These are phyloP conservation scores for Cyathus striatus DNA, from an alignment of 768 basidiomycete genomes.

Conservation along the genomic window DNA sequence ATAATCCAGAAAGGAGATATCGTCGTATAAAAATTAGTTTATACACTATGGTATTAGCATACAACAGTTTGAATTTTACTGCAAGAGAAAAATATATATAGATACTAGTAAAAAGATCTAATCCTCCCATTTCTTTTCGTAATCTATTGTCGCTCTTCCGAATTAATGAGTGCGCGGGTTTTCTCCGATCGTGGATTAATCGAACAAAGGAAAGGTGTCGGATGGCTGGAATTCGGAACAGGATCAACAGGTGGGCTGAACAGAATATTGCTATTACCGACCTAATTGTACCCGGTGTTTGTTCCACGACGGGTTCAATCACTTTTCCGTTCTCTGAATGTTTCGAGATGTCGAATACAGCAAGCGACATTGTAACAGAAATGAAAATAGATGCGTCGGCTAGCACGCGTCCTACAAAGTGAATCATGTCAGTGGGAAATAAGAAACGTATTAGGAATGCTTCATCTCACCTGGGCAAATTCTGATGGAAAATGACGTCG, in stretches of 20 bases:
- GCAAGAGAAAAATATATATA: too few species aligned
- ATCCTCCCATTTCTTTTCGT: too few species aligned
- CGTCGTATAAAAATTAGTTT: too few species aligned
- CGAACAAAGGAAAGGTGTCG: conserved; percentile 33
- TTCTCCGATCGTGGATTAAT: conserved; percentile 35
- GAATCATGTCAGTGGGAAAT: too few species aligned
- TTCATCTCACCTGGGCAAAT: conserved; percentile 26
- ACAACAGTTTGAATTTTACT: too few species aligned
- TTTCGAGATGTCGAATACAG: conserved; percentile 34
- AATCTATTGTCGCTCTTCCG: conserved; percentile 13
- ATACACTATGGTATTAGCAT: too few species aligned
- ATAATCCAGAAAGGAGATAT: too few species aligned
- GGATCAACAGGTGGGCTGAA: not conserved
- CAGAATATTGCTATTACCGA: conserved; percentile 8
- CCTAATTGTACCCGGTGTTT: conserved; percentile 44
- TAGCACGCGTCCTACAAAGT: conserved; percentile 25
- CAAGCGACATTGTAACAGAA: conserved; percentile 32
- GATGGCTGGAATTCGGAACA: conserved; percentile 26
- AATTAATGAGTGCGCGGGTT: conserved; percentile 31
- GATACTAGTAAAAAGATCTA: too few species aligned
- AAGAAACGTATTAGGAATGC: not conserved
- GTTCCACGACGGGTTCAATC: conserved; percentile 32
- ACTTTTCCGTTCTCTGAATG: conserved; percentile 15
- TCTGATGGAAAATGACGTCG: conserved; percentile 9
- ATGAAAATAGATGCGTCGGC: conserved; percentile 41